These are phyloP conservation scores for Hypericum perforatum DNA, from an alignment of 345 rosid species.

Conservation along the genomic window DNA sequence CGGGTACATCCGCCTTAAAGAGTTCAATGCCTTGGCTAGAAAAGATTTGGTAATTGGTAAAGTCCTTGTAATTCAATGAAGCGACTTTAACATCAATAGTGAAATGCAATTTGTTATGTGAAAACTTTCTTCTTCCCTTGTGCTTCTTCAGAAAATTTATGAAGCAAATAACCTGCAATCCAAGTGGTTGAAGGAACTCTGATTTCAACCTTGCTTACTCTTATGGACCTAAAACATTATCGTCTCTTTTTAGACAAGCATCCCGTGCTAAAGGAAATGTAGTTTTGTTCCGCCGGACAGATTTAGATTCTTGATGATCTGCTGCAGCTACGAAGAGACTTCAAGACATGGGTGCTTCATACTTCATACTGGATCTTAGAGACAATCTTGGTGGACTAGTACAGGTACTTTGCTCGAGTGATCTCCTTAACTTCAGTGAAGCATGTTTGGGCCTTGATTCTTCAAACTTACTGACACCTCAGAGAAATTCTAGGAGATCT, in stretches of 20 bases:
- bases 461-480: too few species aligned
- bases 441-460: too few species aligned
- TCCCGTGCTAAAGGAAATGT: neutral
- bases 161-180: too few species aligned
- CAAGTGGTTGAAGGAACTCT: too few species aligned
- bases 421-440: too few species aligned
- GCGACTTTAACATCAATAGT: neutral
- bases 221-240: too few species aligned
- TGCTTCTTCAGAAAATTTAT: too few species aligned
- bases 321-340: slow-evolving; percentile 79
- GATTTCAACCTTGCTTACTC: too few species aligned
- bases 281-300: neutral
- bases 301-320: neutral
- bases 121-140: too few species aligned
- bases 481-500: too few species aligned
- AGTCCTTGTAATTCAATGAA: neutral
- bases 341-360: slow-evolving; percentile 79
- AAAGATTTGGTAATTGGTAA: slow-evolving; percentile 86
- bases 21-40: slow-evolving; percentile 88
- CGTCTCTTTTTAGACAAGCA: too few species aligned
- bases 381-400: slow-evolving; percentile 97
- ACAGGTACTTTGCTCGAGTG: slow-evolving; percentile 34
- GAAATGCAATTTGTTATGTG: neutral
- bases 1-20: slow-evolving; percentile 80
- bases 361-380: slow-evolving; percentile 82